Evolutionary conservation across 139 green algal genomes (phyloP).

Genomic region (Closterium sp.): DNA sequence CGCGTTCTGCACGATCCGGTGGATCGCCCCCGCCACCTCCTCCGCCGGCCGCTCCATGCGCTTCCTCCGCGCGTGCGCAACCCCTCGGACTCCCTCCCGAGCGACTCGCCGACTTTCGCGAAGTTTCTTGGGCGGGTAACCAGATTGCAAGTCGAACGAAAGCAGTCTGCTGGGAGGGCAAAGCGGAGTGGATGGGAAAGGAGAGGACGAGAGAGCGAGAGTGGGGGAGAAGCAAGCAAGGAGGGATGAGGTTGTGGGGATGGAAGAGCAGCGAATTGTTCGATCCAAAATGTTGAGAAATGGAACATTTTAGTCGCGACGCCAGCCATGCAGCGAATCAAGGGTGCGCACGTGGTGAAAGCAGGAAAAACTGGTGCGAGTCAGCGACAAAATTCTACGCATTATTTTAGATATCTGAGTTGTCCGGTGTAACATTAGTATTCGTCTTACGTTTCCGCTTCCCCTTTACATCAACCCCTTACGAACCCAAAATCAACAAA

Average conservation of each 20-base stretch:
- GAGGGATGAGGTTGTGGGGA: too few species aligned
- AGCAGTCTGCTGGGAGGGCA: too few species aligned
- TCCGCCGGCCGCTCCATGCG: background rate
- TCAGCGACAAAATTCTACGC: too few species aligned
- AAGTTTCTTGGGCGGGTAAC: background rate
- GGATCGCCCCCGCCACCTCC: background rate
- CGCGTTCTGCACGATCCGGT: background rate
- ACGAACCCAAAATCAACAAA: too few species aligned
- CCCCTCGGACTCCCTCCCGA: background rate
- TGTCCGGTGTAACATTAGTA: too few species aligned
- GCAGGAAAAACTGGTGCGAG: background rate
- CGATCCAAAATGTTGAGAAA: background rate
- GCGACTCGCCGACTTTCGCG: background rate
- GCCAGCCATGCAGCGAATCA: background rate
- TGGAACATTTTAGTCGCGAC: background rate
- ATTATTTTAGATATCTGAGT: too few species aligned
- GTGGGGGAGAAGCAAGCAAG: background rate
- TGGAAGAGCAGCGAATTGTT: background rate
- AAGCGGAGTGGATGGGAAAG: too few species aligned
- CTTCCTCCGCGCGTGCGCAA: background rate
- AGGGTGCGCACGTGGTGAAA: background rate
- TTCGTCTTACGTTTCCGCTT: too few species aligned
- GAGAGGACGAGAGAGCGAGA: too few species aligned
- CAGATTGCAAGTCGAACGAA: too few species aligned
- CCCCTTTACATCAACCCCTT: too few species aligned